phyloP scores from a whole-genome alignment of 768 basidiomycete species.

The Podaxis sp. region DNA sequence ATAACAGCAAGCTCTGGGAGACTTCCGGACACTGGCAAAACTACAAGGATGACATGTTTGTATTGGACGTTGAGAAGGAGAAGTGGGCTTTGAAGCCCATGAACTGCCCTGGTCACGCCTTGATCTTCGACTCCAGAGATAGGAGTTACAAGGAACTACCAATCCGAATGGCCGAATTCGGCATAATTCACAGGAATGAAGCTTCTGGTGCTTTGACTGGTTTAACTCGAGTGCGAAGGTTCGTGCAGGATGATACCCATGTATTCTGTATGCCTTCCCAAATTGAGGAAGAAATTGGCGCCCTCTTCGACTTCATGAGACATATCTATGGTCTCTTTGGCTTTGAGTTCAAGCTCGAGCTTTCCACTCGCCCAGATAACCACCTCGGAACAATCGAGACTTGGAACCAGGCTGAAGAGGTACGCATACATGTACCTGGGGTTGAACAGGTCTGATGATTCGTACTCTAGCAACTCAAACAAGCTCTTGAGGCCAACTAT shows the following conservation, averaged over 20 bases:
- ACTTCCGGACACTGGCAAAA: constrained; percentile 98
- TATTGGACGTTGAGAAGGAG: constrained; percentile 92
- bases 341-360: constrained; percentile 88
- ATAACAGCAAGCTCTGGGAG: constrained; percentile 94
- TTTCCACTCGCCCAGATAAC: constrained; percentile 96
- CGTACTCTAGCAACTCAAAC: constrained; percentile 64
- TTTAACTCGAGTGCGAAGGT: constrained; percentile 87
- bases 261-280: constrained; percentile 96
- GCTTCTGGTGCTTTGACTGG: constrained; percentile 93
- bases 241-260: constrained; percentile 98
- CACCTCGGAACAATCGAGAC: constrained; percentile 84
- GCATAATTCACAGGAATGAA: constrained; percentile 95
- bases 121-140: constrained; percentile 93
- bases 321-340: constrained; percentile 92
- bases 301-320: constrained; percentile 92
- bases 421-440: constrained; percentile 25
- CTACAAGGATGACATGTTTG: constrained; percentile 98
- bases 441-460: not conserved
- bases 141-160: constrained; percentile 94
- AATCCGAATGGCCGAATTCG: constrained; percentile 97
- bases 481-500: constrained; percentile 80
- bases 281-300: constrained; percentile 82
- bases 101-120: constrained; percentile 98
- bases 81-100: constrained; percentile 96
- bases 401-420: constrained; percentile 87